Evolutionary conservation across 2,329 filamentous ascomycete species (phyloP), one percentile per base, ranked within the genome.

Genomic region (Monilinia laxa): DNA sequence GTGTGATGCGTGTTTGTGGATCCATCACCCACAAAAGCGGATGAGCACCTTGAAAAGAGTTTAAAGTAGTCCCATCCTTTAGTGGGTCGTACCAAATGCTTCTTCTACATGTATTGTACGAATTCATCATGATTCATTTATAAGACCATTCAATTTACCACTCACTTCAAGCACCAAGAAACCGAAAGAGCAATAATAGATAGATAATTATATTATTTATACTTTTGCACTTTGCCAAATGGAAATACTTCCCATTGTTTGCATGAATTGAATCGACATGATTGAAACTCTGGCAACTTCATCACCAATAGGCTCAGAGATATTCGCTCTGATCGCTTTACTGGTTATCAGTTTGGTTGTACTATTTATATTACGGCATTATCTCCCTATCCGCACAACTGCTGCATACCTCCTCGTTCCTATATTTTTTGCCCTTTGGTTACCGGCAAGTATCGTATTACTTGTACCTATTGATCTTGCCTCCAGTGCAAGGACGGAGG

Each of bases 391-490:
- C 45, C 92, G 95, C 72, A 88, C 90, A 9, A 98, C 95, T 0
- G 94, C 95, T 0, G 91, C 89, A 68, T 97, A 96, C 79, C 88
- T 98, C 62, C 84, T 93, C 62, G 85, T 97, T 1, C 94, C 95
- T 47, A 92, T 99, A 69, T 99, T 99, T 81, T 90, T 99, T 72
- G 92, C 94, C n/a, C 85, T 99, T 72, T 93, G 92, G 75, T 86
- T 99, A 7, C 96, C 95, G 14, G 92, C 92, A 57, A 93, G 91
- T 77, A 94, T 96, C 75, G 87, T 98, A 31, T 83, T 99, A 31
- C 86, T 99, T 28, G 93, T 99, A 9, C 95, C 95, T 6, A 96
- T 99, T 77, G 95, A 99, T 78, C 87, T 99, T 71, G 93, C 94
- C 1, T 97, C 93, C 9, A 94, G 87, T 75, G 89, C 91, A 28